Evolutionary conservation across 306 rosid genomes (phyloP).

Genomic region (Vicia sativa): DNA sequence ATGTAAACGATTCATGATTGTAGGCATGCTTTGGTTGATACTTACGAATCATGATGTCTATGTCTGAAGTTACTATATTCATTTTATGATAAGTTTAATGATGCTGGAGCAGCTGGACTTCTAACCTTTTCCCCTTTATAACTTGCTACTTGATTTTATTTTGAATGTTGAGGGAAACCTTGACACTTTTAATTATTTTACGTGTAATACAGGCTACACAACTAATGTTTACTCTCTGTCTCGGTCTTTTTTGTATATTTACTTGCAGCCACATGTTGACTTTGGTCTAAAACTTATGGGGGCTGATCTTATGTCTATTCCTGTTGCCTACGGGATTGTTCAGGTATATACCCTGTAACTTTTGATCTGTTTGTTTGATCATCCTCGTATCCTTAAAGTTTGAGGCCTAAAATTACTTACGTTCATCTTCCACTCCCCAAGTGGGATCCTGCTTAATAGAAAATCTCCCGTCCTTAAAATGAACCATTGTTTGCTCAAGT

Average conservation of each 20-base stretch:
- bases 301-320: conserved; percentile 93
- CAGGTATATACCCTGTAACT: conserved; percentile 57
- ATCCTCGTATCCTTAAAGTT: conserved; percentile 3
- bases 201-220: neutral
- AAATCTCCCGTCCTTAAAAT: conserved; percentile 6
- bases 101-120: conserved; percentile 4
- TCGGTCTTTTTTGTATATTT: conserved; percentile 19
- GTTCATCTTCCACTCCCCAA: conserved; percentile 13
- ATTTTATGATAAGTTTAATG: conserved; percentile 27
- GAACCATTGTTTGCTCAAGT: conserved; percentile 29
- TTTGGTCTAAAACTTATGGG: conserved; percentile 86
- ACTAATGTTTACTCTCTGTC: conserved; percentile 11
- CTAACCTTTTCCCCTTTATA: neutral
- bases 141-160: conserved; percentile 12
- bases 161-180: conserved; percentile 17
- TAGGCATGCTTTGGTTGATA: conserved; percentile 15
- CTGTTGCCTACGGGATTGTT: conserved; percentile 79
- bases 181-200: conserved; percentile 3
- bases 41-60: conserved; percentile 5
- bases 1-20: neutral
- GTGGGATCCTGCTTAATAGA: conserved; percentile 7
- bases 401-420: conserved; percentile 32
- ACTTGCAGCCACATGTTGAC: conserved; percentile 87
- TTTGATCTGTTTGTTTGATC: conserved; percentile 1
- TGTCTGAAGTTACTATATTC: conserved; percentile 20